Base-by-base conservation (phyloP, 768 basidiomycete genomes). In the Stropharia rugosoannulata region DNA sequence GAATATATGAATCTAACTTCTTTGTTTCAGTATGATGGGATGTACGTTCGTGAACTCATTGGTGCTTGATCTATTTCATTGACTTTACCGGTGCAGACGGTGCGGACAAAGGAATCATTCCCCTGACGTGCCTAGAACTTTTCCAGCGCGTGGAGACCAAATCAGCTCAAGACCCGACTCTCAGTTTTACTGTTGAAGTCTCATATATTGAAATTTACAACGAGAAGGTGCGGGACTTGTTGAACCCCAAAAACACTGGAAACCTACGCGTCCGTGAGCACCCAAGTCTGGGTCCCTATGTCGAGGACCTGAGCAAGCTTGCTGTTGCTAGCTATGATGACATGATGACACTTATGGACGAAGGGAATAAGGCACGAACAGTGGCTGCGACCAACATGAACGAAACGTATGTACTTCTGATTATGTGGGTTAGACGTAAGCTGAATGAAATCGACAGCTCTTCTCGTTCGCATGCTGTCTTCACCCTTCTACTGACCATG, bases 311-410 rank as follows among this genome's bases (percentile, higher is more conserved):
- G 55, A 94, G 93, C 65, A 93, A 93, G 72, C 84, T 98, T 52
- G 88, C 88, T 27, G 97, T 98, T 43, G 87, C 83, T 67, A 89
- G 80, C 70, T 98, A 95, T 68, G 84, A 90, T 29, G 96, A 97
- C 69, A 97, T 99, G 90, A 96, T 97, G 90, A 93, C 89, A 5
- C 87, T 99, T 68, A 98, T 98, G 96, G 96, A 99, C 75, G 96
- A 99, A 71, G 96, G 96, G 38, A 99, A 98, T 73, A 98, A 98
- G 76, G 95, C 97, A 49, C 80, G 97, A 48, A 98, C 97, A 12
- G 96, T 99, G 19, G 97, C 97, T 18, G 95, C 97, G 22, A 99
- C 97, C 18, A 95, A 97, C 73, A 99, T 99, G 97, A 99, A 99
- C 74, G 97, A 98, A 74, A 97, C 95, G 82, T 92, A 68, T 64